Conservation (phyloP, 2,329 filamentous ascomycete genomes). For the Pseudonectria buxi region DNA sequence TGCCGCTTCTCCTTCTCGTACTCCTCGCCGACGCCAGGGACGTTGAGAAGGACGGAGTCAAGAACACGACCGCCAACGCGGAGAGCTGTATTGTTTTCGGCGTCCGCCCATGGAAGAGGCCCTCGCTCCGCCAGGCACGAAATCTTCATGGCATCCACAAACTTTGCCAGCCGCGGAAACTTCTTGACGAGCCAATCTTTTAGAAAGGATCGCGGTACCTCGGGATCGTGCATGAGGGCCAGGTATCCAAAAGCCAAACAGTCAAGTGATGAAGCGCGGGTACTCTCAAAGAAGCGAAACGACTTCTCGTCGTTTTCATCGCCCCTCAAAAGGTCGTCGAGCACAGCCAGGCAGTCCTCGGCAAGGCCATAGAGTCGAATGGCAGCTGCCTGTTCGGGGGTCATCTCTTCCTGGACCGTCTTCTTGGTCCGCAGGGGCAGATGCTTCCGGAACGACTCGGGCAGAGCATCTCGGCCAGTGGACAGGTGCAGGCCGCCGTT, state of each 20-base stretch:
- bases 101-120: constrained; percentile 22
- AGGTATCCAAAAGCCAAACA: constrained; percentile 78
- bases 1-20: constrained; percentile 32
- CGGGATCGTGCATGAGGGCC: constrained; percentile 56
- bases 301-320: constrained; percentile 12
- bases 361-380: constrained; percentile 73
- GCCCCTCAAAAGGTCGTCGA: constrained; percentile 48
- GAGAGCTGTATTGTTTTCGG: constrained; percentile 15
- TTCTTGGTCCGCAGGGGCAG: constrained; percentile 40
- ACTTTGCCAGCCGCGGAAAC: constrained; percentile 23
- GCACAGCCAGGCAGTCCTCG: constrained; percentile 61
- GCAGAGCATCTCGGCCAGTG: constrained; percentile 30
- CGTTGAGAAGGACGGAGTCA: constrained; percentile 29
- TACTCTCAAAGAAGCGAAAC: constrained; percentile 26
- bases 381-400: constrained; percentile 62
- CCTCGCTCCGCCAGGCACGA: constrained; percentile 12
- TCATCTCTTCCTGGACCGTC: constrained; percentile 56
- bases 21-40: constrained; percentile 29
- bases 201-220: constrained; percentile 36
- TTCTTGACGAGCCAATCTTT: constrained; percentile 34
- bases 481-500: constrained; percentile 31
- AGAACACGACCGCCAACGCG: constrained; percentile 25
- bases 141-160: constrained; percentile 25
- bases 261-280: constrained; percentile 46
- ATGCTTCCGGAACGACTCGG: constrained; percentile 34